phyloP scores from a whole-genome alignment of 768 basidiomycete species.

The Crassisporium funariophilum region DNA sequence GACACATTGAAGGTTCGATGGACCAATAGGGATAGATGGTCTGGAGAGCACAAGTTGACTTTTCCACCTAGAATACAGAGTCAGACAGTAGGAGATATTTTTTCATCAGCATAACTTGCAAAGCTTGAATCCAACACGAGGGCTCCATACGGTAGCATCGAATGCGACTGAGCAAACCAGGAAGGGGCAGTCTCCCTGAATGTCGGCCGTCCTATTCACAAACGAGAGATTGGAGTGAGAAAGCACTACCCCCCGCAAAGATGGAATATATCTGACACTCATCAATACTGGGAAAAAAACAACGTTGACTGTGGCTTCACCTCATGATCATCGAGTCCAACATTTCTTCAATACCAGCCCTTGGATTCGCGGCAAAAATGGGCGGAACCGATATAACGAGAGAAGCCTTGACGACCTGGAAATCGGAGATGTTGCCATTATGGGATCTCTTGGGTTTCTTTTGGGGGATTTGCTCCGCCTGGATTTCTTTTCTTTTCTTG shows the following conservation, averaged over 20 bases:
- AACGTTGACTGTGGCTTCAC: constrained; percentile 46
- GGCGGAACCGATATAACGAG: constrained; percentile 80
- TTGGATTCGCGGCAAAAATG: constrained; percentile 73
- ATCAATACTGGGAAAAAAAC: constrained; percentile 2
- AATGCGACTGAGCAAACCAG: constrained; percentile 74
- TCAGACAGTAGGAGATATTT: constrained; percentile 1
- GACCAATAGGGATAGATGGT: constrained; percentile 87
- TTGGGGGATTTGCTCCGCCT: constrained; percentile 27
- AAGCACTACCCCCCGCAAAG: constrained; percentile 85
- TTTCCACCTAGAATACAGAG: constrained; percentile 62
- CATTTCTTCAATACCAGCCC: constrained; percentile 81
- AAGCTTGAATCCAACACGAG: constrained; percentile 77
- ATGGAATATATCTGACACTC: constrained; percentile 85
- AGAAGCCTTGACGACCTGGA: constrained; percentile 62
- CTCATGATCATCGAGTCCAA: constrained; percentile 95
- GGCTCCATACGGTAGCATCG: constrained; percentile 89
- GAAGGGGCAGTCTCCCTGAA: constrained; percentile 86
- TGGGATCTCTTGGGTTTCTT: constrained; percentile 42
- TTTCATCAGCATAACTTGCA: constrained; percentile 45
- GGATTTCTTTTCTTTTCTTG: no score
- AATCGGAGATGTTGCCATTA: constrained; percentile 51
- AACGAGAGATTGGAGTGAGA: constrained; percentile 82
- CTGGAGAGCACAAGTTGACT: constrained; percentile 86
- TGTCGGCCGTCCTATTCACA: constrained; percentile 58
- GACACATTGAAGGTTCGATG: constrained; percentile 95